A percentile compares a stretch with the other conserved stretches of the same genome.
These are phyloP conservation scores for Tolypocladium album DNA, from an alignment of 2,329 filamentous ascomycete species.

Conservation along the genomic window DNA sequence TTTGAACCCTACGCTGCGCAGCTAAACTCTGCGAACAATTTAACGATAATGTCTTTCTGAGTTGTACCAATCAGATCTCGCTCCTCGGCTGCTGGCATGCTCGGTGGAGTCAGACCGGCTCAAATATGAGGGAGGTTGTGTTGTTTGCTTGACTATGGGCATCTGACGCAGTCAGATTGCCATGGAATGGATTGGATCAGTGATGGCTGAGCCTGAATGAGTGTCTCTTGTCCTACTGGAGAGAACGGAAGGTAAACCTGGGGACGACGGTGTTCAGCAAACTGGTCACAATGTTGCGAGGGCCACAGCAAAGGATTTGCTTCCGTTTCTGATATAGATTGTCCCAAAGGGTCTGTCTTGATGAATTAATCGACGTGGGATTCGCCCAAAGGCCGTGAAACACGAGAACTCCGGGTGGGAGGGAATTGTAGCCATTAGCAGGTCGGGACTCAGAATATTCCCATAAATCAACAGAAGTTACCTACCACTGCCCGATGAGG, in stretches of 20 bases:
- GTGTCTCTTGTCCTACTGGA: background rate
- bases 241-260: too few relatives aligned
- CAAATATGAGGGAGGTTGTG: background rate
- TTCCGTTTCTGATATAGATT: too few relatives aligned
- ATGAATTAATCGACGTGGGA: background rate
- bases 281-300: background rate
- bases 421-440: too few relatives aligned
- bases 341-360: background rate
- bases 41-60: constrained; percentile 5
- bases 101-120: background rate
- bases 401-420: too few relatives aligned
- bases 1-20: background rate
- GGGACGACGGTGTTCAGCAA: background rate
- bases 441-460: too few relatives aligned
- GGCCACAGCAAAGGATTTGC: background rate
- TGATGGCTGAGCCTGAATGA: background rate
- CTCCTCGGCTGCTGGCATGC: constrained; percentile 1
- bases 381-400: background rate
- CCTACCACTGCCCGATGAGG: too few relatives aligned
- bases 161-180: background rate
- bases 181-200: background rate
- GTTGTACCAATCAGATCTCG: background rate
- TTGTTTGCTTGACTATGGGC: background rate
- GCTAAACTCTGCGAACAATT: background rate
- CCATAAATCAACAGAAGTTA: too few relatives aligned